Evolutionary conservation across 2,329 filamentous ascomycete species (phyloP).

Genomic region (Cryphonectria parasitica): DNA sequence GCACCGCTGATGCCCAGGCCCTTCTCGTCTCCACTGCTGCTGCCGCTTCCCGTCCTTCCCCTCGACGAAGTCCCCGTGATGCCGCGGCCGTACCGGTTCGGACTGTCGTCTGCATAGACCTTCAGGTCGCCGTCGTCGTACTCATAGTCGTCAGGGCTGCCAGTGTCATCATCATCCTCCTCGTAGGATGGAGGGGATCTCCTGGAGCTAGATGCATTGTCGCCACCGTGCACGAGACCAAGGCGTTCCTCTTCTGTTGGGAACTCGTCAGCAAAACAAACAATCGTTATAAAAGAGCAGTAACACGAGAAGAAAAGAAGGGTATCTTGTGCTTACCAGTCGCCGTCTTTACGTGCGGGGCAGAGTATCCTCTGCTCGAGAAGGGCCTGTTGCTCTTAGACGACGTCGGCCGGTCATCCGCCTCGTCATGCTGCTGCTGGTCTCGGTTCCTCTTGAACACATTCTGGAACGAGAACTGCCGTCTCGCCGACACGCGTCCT

Average conservation of each 20-base stretch:
- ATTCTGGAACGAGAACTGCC: slow-evolving; percentile 92
- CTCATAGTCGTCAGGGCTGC: slow-evolving; percentile 30
- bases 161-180: slow-evolving; percentile 39
- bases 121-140: slow-evolving; percentile 37
- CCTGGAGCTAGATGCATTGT: slow-evolving; percentile 59
- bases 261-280: neutral
- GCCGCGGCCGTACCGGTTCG: slow-evolving; percentile 45
- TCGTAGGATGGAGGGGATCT: slow-evolving; percentile 43
- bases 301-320: too few relatives aligned
- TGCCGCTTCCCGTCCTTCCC: slow-evolving; percentile 31
- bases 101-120: slow-evolving; percentile 38
- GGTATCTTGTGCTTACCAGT: slow-evolving; percentile 45
- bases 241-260: slow-evolving; percentile 75
- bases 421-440: slow-evolving; percentile 27
- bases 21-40: slow-evolving; percentile 34
- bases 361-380: slow-evolving; percentile 47
- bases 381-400: slow-evolving; percentile 40
- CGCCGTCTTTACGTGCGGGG: slow-evolving; percentile 52
- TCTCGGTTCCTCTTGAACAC: slow-evolving; percentile 67
- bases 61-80: slow-evolving; percentile 45
- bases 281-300: neutral
- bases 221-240: slow-evolving; percentile 81
- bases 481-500: slow-evolving; percentile 55
- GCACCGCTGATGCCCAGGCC: slow-evolving; percentile 24
- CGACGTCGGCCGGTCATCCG: slow-evolving; percentile 33